Conservation (phyloP, 1,139 yeast species). For the Lodderomyces oxycetoniae region DNA sequence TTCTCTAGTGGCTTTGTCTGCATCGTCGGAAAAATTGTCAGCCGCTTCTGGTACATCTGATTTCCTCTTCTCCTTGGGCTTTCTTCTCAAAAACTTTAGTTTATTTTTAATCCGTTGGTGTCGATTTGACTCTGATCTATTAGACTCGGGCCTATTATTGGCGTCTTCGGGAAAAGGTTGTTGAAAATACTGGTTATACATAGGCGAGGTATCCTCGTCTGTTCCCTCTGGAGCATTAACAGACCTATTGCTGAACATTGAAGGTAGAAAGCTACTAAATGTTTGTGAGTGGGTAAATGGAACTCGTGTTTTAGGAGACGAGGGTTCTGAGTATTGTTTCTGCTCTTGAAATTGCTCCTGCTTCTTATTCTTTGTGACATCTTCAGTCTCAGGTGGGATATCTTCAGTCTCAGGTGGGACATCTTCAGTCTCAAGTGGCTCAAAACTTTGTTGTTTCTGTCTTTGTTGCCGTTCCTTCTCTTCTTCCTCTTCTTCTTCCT, state of each 20-base stretch:
- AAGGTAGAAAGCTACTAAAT: conserved; percentile 1
- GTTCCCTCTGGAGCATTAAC: no score
- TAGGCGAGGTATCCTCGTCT: no score
- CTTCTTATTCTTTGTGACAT: neutral
- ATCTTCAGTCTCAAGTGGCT: neutral
- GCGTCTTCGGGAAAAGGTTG: no score
- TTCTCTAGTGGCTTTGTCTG: neutral
- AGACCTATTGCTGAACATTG: conserved; percentile 1
- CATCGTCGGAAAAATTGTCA: neutral
- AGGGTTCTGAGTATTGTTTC: neutral
- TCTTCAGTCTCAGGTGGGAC: conserved; percentile 1
- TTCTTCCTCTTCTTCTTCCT: neutral
- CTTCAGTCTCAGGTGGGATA: neutral
- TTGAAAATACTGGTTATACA: no score
- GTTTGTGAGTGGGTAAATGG: conserved; percentile 1
- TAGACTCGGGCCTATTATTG: no score
- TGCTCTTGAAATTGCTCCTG: neutral
- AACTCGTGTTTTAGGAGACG: neutral
- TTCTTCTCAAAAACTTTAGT: neutral
- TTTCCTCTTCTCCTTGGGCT: neutral
- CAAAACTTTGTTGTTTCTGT: neutral
- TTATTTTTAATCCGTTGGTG: neutral
- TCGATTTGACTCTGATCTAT: neutral
- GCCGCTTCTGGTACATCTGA: neutral
- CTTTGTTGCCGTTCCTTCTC: neutral